Evolutionary conservation across 1,284 basidiomycete species (phyloP), one percentile per base, ranked within the genome.

Genomic region (Cryptococcus sp.): DNA sequence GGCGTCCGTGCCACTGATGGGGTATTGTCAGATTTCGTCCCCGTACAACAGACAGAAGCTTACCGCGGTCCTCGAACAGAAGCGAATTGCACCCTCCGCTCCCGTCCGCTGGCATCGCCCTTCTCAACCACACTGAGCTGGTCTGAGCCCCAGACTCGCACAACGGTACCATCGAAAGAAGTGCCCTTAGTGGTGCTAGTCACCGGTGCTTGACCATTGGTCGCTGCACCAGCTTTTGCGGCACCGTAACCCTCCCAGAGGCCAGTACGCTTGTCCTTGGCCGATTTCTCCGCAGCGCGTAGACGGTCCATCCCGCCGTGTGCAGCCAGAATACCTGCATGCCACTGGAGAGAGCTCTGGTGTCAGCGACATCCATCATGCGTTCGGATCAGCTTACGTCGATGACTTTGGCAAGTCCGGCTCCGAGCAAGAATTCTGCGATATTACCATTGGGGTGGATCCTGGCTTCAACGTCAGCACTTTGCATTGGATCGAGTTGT

Each of bases 401-500:
- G 59, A 98, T 89, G 53, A 96, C 85, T 59, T 92, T 88, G 13
- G 94, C 95, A 3, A 98, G 82, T 50, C 95, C 93, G 47, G 86
- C 86, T 3, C 84, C 85, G 19, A 93, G 86, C 48, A 99, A 82
- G 78, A 90, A 88, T 70, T 95, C 91, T 17, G 93, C 93, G 52
- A 99, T 90, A 78, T 97, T 95, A 19, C 95, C 94, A 27, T 88
- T 90, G 15, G 94, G 93, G 73, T 98, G 95, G 31, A 92, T 80
- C 13, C 91, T 64, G 53, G n/a, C 11, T 3, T 13, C 50, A 20
- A 48, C 19, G n/a, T 39, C 38, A 38, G 45, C 51, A 17, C 31
- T 8, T 10, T 35, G 31, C 23, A 49, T n/a, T 15, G 38, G 19
- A 27, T 27, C 17, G 35, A 11, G 2, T 35, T 4, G 20, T n/a